These are phyloP conservation scores for Teratosphaeriaceae sp. DNA, from an alignment of 2,329 filamentous ascomycete species.

Conservation along the genomic window DNA sequence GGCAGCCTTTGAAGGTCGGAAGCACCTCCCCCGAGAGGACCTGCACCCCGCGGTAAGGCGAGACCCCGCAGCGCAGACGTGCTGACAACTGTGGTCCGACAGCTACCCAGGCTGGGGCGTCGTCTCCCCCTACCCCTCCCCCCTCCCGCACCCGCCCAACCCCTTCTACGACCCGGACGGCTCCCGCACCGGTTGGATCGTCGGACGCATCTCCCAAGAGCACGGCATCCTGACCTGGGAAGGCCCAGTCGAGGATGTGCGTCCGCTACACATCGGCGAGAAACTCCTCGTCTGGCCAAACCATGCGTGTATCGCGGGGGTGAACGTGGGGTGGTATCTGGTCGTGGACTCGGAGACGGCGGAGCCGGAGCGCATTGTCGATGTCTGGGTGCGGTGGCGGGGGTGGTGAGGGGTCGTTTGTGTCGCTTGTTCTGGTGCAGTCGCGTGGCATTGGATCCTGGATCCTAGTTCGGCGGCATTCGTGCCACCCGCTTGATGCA, in stretches of 20 bases:
- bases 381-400: constrained; percentile 66
- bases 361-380: constrained; percentile 54
- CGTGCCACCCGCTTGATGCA: too few relatives aligned
- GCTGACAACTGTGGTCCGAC: background rate
- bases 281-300: constrained; percentile 70
- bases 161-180: constrained; percentile 32
- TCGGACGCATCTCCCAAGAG: constrained; percentile 69
- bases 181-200: constrained; percentile 52
- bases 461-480: too few relatives aligned
- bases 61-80: background rate
- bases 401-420: constrained; percentile 64
- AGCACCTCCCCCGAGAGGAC: too few relatives aligned
- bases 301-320: constrained; percentile 71
- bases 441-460: too few relatives aligned
- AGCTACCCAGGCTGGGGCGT: constrained; percentile 66
- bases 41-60: too few relatives aligned
- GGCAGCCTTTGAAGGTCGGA: too few relatives aligned
- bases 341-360: constrained; percentile 59
- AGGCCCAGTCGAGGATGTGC: constrained; percentile 36
- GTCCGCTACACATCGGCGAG: constrained; percentile 54
- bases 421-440: too few relatives aligned
- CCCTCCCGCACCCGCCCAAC: too few relatives aligned
- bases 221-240: constrained; percentile 66
- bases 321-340: constrained; percentile 65
- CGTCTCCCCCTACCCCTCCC: constrained; percentile 55